Evolutionary conservation across 371 early-diverging fungal genomes (phyloP).

Genomic region (Mucor velutinosus): DNA sequence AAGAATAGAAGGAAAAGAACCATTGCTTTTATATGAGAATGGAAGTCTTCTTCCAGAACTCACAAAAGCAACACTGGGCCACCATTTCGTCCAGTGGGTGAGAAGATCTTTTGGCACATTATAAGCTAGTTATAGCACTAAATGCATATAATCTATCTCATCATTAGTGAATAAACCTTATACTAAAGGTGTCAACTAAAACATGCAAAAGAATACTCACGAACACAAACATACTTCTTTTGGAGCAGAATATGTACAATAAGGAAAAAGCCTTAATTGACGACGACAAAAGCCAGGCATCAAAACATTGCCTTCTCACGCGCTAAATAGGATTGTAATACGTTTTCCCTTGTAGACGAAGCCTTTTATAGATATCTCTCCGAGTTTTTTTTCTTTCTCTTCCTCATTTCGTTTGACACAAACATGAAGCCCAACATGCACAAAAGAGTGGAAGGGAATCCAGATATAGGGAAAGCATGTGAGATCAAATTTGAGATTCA

Average conservation of each 20-base stretch:
- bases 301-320: slow-evolving; percentile 1
- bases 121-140: not conserved
- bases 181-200: not conserved
- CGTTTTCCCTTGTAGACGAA: not conserved
- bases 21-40: not conserved
- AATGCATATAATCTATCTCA: not conserved
- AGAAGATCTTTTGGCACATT: not conserved
- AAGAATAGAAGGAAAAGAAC: not conserved
- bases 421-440: not conserved
- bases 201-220: not conserved
- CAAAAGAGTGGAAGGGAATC: not conserved
- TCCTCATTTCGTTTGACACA: not conserved
- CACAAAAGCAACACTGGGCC: not conserved
- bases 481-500: not conserved
- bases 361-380: slow-evolving; percentile 1
- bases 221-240: slow-evolving; percentile 3
- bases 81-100: not conserved
- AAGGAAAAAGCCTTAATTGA: not conserved
- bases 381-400: not conserved
- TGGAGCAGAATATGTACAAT: not conserved
- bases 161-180: not conserved
- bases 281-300: not conserved
- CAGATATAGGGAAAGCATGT: not conserved
- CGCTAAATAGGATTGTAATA: slow-evolving; percentile 1
- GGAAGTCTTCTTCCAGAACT: not conserved